Evolutionary conservation across 225 moss, liverwort and hornwort genomes (phyloP), one percentile per base, ranked within the genome.

Genomic region (Physcomitrellopsis africana): DNA sequence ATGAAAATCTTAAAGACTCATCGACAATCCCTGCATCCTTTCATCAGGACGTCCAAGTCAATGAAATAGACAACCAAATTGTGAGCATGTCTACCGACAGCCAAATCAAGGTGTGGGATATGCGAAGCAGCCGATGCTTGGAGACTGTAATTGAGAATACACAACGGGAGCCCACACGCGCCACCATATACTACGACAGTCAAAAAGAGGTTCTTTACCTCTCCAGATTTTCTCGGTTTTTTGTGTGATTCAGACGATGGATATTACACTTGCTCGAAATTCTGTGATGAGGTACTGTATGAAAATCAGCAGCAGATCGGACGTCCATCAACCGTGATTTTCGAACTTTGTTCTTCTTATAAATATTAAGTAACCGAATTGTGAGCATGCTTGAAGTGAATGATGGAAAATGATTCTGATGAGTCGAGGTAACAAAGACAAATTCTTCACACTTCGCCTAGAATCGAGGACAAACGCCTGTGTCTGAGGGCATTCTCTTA

Each of bases 31-130:
- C 17, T 72, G 29, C 3, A 76, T 70, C 5, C 66, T 13, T 72
- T 17, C 2, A 72, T 55, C 74, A 96, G 96, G 92, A 97, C 65
- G 96, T 94, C 13, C 92, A 89, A 60, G 96, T 97, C 20, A 97
- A 97, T 68, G 96, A 97, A 76, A 78, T 77, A 44, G 96, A 97
- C 72, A 94, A 97, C 67, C 96, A 97, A 67, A 94, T 97, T 74
- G 86, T 97, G 69, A 97, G 94, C 86, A 91, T 97, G 63, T 82
- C 88, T 49, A 72, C 92, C 29, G 92, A 97, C 51, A 85, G 90
- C 54, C 77, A 79, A 52, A 94, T 97, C 10, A 97, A 94, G 80
- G 94, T 97, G 59, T 94, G 96, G 96, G 96, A 97, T 75, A 90
- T 97, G 91, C 90, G 96, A 43, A 97, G 94, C 72, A 92, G 91